Evolutionary conservation across 2,329 filamentous ascomycete genomes (phyloP).

Genomic region (Pyrenochaeta sp.): DNA sequence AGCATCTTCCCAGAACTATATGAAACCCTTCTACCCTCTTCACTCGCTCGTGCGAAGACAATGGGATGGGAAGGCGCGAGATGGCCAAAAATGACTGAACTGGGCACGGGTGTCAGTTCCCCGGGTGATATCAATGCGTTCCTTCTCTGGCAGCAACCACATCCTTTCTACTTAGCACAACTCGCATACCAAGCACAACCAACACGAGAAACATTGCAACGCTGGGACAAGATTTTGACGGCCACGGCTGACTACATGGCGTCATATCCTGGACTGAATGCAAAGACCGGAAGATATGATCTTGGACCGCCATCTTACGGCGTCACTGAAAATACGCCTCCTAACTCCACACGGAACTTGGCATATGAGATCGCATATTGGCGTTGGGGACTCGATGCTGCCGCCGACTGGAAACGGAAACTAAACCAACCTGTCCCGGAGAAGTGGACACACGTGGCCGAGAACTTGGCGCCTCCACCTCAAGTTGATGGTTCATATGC

Average conservation of each 20-base stretch:
- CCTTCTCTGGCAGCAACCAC: slow-evolving; percentile 67
- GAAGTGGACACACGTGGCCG: slow-evolving; percentile 58
- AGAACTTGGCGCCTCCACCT: slow-evolving; percentile 62
- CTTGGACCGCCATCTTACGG: slow-evolving; percentile 59
- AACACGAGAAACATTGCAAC: slow-evolving; percentile 51
- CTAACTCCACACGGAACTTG: slow-evolving; percentile 63
- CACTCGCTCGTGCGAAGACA: slow-evolving; percentile 38
- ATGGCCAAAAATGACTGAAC: slow-evolving; percentile 65
- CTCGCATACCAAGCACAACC: slow-evolving; percentile 58
- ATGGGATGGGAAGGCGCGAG: slow-evolving; percentile 52
- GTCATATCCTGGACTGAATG: slow-evolving; percentile 62
- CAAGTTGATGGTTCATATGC: slow-evolving; percentile 58
- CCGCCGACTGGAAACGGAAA: slow-evolving; percentile 60
- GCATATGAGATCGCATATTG: slow-evolving; percentile 67
- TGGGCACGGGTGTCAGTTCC: slow-evolving; percentile 57
- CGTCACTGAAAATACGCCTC: slow-evolving; percentile 64
- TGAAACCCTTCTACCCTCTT: slow-evolving; percentile 51
- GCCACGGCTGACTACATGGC: slow-evolving; percentile 66
- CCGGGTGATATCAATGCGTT: slow-evolving; percentile 67
- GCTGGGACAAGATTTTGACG: slow-evolving; percentile 62
- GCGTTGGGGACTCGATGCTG: slow-evolving; percentile 64
- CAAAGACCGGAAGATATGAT: slow-evolving; percentile 59
- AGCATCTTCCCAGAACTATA: slow-evolving; percentile 57
- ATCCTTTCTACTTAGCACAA: slow-evolving; percentile 66
- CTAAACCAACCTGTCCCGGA: slow-evolving; percentile 52